phyloP scores from a whole-genome alignment of 1,284 basidiomycete species.

The Marasmius tenuissimus region DNA sequence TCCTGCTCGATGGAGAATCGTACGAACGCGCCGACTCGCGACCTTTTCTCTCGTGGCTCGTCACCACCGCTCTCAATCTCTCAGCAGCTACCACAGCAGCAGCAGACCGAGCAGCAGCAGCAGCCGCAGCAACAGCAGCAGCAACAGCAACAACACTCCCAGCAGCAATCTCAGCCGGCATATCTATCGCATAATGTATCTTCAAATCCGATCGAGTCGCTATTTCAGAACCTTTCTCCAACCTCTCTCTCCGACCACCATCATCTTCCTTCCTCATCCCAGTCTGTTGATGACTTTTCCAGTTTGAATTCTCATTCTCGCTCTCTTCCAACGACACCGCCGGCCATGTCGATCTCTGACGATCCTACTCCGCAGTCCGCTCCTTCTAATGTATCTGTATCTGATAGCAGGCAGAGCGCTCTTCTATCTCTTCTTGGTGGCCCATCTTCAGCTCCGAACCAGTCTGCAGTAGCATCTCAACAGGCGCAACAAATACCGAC shows the following conservation, averaged over 20 bases:
- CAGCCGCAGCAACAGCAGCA: not conserved
- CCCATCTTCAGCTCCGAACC: constrained; percentile 34
- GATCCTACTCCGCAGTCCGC: constrained; percentile 43
- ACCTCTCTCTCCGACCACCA: constrained; percentile 30
- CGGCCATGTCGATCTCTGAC: constrained; percentile 50
- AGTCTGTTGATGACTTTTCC: constrained; percentile 25
- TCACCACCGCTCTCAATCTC: constrained; percentile 42
- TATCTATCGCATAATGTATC: constrained; percentile 28
- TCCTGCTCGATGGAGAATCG: constrained; percentile 35
- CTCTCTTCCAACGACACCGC: constrained; percentile 45
- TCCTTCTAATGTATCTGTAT: constrained; percentile 42
- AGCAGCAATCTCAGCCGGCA: constrained; percentile 18
- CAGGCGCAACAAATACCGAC: constrained; percentile 62
- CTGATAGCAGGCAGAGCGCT: constrained; percentile 65
- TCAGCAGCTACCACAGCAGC: constrained; percentile 36
- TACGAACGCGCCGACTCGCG: constrained; percentile 35
- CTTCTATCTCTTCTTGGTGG: constrained; percentile 67
- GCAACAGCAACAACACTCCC: not conserved
- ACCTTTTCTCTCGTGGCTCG: constrained; percentile 60
- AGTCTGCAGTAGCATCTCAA: constrained; percentile 16
- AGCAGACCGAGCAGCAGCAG: constrained; percentile 9
- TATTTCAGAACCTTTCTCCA: constrained; percentile 51
- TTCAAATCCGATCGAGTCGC: constrained; percentile 54
- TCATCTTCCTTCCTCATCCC: constrained; percentile 25
- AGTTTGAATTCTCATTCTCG: constrained; percentile 32